Base-by-base conservation (phyloP, 192 early-diverging fungal genomes). In the Podila minutissima region DNA sequence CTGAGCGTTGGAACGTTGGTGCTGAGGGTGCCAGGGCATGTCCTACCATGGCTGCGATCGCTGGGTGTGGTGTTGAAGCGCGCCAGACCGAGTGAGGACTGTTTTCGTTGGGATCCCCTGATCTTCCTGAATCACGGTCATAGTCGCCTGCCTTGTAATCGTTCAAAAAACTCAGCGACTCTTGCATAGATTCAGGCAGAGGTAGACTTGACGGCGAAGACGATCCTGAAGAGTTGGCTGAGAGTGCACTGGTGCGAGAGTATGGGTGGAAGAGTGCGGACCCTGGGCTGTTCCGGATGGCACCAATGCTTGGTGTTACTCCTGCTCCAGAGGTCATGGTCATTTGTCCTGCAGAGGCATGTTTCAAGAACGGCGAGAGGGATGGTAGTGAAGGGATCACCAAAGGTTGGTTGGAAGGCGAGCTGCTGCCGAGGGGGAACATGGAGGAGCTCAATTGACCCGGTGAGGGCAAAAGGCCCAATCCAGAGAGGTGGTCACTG, bases 1-100 rank as follows among this genome's bases (percentile, higher is more conserved):
- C 77, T 0, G 70, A 31, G 4, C 77, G 51, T 50, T 81, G 77
- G n/a, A 81, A 69, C 0, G 70, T 46, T 7, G 71, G 77, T 7
- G 77, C 62, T 0, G 77, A 81, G 1, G 77, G 77, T 17, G 77
- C 46, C 26, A 81, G 62, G 3, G 71, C 53, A 59, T 81, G 77
- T 5, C 71, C 77, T 0, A 81, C 77, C 77, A 81, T 81, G 19
- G 77, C 77, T 9, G 70, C 77, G 29, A 81, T 81, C 31, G 77
- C 77, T 26, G 77, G 77, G 12, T 81, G 77, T 24, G 71, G 77
- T 26, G 71, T 73, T 3, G 77, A 81, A 4, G 77, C 70, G 53
- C 72, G 70, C 70, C 71, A 73, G 53, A 73, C 64, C 1, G 77
- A 81, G 9, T 71, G 75, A 17, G 66, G 5, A 2, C 13, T n/a